Base-by-base conservation (phyloP, 2,329 filamentous ascomycete species). In the Paecilomyces dactylethromorphus region DNA sequence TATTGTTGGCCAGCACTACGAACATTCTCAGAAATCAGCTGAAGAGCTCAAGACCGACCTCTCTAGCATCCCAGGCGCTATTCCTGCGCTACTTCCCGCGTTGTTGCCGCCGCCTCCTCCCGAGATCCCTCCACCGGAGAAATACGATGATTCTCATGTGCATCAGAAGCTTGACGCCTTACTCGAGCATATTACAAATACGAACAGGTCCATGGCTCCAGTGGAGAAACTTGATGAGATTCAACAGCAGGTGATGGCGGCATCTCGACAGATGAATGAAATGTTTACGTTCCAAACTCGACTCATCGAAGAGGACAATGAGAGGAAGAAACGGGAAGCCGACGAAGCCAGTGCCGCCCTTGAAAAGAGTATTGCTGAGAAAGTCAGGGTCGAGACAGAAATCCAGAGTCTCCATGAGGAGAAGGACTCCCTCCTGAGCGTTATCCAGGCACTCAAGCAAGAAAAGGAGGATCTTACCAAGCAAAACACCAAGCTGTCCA, bases 201-300 rank as follows among this genome's bases (percentile, higher is more conserved):
- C 90, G 0, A 84, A 84, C 56, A 87, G 91, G 68, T 86, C 89
- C 1, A 84, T 91, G 35, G 81, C 83, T 4, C 90, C 92, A 65
- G 83, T 97, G 53, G 88, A 89, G 62, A 90, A 90, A 24, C 83
- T 99, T 4, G 91, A 97, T 65, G 85, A 92, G 72, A 94, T 97
- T 55, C 91, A 97, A 68, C 83, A 89, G 63, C 90, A 96, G 65
- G 91, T 99, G 58, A 85, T 91, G 71, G 83, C 87, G 60, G 96
- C 91, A 1, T 92, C 93, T 0, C 85, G 87, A 21, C 91, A 95
- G 69, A 87, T 99, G 57, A 88, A 89, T 1, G 85, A 88, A 50
- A 96, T 97, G 70, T 84, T 97, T 21, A 83, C 87, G 2, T 81
- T 81, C 2, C 92, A 96, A 71, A 89, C 86, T 22, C 85, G 87